Evolutionary conservation across 2,329 filamentous ascomycete species (phyloP).

Genomic region (Blastomyces gilchristii): DNA sequence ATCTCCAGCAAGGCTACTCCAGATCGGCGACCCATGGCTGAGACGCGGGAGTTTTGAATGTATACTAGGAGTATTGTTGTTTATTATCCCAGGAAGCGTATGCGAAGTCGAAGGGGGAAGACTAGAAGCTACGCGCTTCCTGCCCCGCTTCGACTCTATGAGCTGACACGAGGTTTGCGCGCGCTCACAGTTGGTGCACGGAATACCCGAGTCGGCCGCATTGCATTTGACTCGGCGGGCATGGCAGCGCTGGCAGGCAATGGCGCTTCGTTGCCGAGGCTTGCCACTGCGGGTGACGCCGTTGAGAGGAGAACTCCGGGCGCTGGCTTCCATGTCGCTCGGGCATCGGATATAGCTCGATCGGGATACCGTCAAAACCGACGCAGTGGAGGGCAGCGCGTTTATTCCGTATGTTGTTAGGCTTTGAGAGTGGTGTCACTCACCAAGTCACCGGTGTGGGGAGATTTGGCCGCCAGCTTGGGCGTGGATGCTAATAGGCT

Average conservation of each 20-base stretch:
- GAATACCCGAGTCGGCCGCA: constrained; percentile 3
- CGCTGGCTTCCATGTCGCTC: constrained; percentile 1
- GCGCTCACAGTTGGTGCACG: constrained; percentile 2
- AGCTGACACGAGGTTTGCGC: neutral
- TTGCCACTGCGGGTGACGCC: constrained; percentile 7
- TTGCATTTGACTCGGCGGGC: constrained; percentile 3
- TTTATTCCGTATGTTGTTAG: neutral
- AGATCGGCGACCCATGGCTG: neutral
- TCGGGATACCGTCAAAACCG: constrained; percentile 3
- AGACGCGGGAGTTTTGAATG: neutral
- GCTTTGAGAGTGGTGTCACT: neutral
- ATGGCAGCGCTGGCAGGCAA: constrained; percentile 6
- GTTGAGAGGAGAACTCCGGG: neutral
- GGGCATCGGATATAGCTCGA: neutral
- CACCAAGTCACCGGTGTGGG: neutral
- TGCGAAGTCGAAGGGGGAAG: neutral
- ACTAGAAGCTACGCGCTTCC: neutral
- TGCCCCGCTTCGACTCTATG: constrained; percentile 6
- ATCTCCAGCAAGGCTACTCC: neutral
- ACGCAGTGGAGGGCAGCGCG: neutral
- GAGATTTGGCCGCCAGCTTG: neutral
- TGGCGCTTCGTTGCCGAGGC: constrained; percentile 6
- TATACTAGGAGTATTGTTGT: neutral
- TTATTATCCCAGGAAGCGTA: no score
- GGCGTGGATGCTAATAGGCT: neutral